These are phyloP conservation scores for Globisporangium nodosum DNA, from an alignment of 352 stramenopile species.

Conservation along the genomic window DNA sequence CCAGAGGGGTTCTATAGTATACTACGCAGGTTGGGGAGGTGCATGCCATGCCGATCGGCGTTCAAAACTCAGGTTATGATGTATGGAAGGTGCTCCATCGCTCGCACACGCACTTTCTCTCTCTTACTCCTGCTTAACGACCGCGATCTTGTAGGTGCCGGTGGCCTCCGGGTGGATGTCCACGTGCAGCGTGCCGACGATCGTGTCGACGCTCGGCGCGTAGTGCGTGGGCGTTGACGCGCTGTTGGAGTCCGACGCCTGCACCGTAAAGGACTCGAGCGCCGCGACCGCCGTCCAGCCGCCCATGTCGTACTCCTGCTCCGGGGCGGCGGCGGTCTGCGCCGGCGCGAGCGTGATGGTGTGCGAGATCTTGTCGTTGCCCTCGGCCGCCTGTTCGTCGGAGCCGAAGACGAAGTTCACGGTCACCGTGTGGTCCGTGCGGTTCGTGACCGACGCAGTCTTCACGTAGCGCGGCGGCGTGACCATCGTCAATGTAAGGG, in stretches of 20 bases:
- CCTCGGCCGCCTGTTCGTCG: conserved; percentile 55
- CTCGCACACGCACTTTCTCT: not conserved
- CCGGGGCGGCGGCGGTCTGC: conserved; percentile 32
- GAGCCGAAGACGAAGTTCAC: conserved; percentile 67
- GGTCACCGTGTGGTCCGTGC: conserved; percentile 41
- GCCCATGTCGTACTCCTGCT: conserved; percentile 80
- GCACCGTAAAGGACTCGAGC: conserved; percentile 52
- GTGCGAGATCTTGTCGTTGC: conserved; percentile 62
- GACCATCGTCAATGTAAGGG: conserved; percentile 11
- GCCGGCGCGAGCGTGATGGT: conserved; percentile 39
- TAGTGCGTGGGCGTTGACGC: conserved; percentile 37
- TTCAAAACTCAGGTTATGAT: no score
- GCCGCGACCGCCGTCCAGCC: conserved; percentile 59
- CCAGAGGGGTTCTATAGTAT: not conserved
- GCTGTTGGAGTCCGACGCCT: conserved; percentile 18
- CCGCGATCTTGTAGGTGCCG: conserved; percentile 28
- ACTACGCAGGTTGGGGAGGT: no score
- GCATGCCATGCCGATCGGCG: no score
- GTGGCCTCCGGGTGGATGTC: conserved; percentile 38
- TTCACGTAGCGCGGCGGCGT: conserved; percentile 62
- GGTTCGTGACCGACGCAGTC: conserved; percentile 68
- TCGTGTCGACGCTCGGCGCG: conserved; percentile 41
- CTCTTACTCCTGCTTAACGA: conserved; percentile 31
- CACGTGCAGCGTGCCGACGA: conserved; percentile 60
- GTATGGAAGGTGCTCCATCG: not conserved